phyloP scores from a whole-genome alignment of 352 stramenopile genomes.

The Hyaloperonospora brassicae region DNA sequence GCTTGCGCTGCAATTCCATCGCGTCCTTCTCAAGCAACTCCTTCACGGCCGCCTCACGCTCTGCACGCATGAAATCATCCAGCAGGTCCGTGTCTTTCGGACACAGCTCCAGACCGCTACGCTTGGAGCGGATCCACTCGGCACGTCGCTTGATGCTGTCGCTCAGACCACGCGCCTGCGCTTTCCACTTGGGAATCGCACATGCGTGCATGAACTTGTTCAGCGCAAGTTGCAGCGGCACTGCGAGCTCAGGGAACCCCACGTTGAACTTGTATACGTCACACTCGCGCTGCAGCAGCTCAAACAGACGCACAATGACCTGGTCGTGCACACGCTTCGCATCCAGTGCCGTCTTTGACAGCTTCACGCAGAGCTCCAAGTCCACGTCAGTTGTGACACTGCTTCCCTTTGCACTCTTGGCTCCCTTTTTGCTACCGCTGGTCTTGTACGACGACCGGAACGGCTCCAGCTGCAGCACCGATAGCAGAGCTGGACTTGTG shows the following conservation, averaged over 20 bases:
- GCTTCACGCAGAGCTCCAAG: slow-evolving; percentile 83
- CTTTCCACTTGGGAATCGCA: slow-evolving; percentile 70
- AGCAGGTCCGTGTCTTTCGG: slow-evolving; percentile 83
- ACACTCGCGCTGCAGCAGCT: slow-evolving; percentile 91
- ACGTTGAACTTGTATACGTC: slow-evolving; percentile 94
- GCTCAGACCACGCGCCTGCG: slow-evolving; percentile 47
- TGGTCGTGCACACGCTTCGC: slow-evolving; percentile 84
- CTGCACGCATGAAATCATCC: slow-evolving; percentile 69
- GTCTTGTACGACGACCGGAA: slow-evolving; percentile 81
- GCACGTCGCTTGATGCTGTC: slow-evolving; percentile 68
- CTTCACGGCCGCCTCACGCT: slow-evolving; percentile 76
- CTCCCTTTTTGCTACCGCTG: slow-evolving; percentile 33
- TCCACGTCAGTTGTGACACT: slow-evolving; percentile 50
- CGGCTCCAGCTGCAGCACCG: slow-evolving; percentile 89
- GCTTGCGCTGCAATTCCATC: slow-evolving; percentile 58
- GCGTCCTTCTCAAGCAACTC: slow-evolving; percentile 80
- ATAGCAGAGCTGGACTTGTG: slow-evolving; percentile 89
- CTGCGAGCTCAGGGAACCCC: slow-evolving; percentile 91
- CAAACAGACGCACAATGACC: slow-evolving; percentile 88
- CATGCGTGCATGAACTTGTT: slow-evolving; percentile 85
- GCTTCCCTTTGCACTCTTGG: slow-evolving; percentile 14
- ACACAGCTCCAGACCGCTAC: slow-evolving; percentile 83
- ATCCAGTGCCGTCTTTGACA: slow-evolving; percentile 86
- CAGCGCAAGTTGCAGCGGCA: slow-evolving; percentile 83
- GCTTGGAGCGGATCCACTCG: slow-evolving; percentile 85